phyloP scores from a whole-genome alignment of 306 rosid genomes.

The Quercus gilva region DNA sequence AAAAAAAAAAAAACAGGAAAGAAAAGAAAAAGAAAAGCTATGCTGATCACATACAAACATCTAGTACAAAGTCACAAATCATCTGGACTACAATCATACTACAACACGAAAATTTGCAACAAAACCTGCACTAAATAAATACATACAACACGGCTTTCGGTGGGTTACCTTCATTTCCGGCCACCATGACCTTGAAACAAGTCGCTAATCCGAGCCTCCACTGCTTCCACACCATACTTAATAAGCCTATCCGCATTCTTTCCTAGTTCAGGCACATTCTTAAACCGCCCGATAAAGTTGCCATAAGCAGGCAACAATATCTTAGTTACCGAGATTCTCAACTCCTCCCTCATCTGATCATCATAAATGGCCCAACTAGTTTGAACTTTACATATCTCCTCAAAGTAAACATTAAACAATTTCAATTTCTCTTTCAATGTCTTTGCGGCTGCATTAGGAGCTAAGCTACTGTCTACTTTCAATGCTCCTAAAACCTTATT shows the following conservation, averaged over 20 bases:
- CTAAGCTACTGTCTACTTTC: constrained; percentile 57
- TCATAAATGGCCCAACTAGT: constrained; percentile 70
- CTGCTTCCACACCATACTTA: constrained; percentile 48
- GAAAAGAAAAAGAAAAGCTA: background rate
- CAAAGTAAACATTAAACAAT: constrained; percentile 61
- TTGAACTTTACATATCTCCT: constrained; percentile 63
- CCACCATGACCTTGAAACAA: constrained; percentile 62
- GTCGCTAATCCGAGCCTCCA: constrained; percentile 51
- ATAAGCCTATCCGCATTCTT: constrained; percentile 58
- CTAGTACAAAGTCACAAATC: constrained; percentile 26
- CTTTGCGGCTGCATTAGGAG: constrained; percentile 42
- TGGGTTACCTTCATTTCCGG: constrained; percentile 49
- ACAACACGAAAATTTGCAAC: constrained; percentile 22
- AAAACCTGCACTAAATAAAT: constrained; percentile 34
- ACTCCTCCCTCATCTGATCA: constrained; percentile 70
- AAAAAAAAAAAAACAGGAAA: background rate
- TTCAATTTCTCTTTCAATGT: constrained; percentile 77
- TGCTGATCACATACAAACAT: constrained; percentile 8
- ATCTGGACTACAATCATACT: constrained; percentile 18
- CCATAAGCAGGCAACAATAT: constrained; percentile 65
- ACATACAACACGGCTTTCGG: constrained; percentile 30
- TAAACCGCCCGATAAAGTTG: constrained; percentile 61
- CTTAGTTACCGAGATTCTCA: constrained; percentile 56
- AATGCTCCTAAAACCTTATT: constrained; percentile 53
- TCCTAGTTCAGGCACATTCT: constrained; percentile 50